phyloP scores from a whole-genome alignment of 2,329 filamentous ascomycete species.

The Alternaria burnsii region DNA sequence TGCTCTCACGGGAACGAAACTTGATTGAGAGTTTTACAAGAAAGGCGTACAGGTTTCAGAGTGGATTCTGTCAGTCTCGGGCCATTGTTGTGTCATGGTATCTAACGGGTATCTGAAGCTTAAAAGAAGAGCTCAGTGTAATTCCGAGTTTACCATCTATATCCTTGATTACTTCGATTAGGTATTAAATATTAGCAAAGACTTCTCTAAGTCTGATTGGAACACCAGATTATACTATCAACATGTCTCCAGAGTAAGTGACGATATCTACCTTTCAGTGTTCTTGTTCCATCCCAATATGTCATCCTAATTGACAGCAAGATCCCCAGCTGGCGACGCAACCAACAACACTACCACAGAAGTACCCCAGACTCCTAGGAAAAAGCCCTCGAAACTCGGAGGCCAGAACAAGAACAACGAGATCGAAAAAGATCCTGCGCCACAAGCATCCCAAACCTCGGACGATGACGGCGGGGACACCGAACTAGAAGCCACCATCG shows the following conservation, averaged over 20 bases:
- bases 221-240: slow-evolving; percentile 18
- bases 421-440: slow-evolving; percentile 15
- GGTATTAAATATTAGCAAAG: neutral
- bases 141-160: neutral
- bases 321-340: neutral
- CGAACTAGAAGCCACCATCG: slow-evolving; percentile 1
- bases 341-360: neutral
- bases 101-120: neutral
- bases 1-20: neutral
- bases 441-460: neutral
- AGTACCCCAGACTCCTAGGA: slow-evolving; percentile 3
- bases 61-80: neutral
- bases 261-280: neutral
- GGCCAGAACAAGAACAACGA: slow-evolving; percentile 14
- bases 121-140: neutral
- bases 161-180: neutral
- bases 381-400: slow-evolving; percentile 19
- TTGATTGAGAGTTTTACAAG: neutral
- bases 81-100: neutral
- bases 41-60: neutral
- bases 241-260: slow-evolving; percentile 29
- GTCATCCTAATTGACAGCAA: neutral
- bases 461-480: slow-evolving; percentile 17
- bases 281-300: neutral
- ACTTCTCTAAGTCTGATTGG: slow-evolving; percentile 6